A percentile compares a stretch with the other conserved stretches of the same genome.
Evolutionary conservation across 1,139 yeast species (phyloP).

Genomic region (Magnusiomyces paraingens): DNA sequence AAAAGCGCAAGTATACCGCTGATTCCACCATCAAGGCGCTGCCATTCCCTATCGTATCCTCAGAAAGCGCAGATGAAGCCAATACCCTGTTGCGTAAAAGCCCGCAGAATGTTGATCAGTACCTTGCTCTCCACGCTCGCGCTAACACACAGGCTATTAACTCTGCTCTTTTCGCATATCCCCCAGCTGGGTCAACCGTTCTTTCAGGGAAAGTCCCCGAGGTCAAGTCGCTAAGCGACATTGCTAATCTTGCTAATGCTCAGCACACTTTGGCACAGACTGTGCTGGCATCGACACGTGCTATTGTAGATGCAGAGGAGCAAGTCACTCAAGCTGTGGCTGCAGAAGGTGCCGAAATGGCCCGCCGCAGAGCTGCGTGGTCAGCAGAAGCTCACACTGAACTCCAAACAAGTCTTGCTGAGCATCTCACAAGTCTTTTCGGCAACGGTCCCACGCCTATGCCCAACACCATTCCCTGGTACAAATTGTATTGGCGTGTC

Average conservation of each 20-base stretch:
- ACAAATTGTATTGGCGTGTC: constrained; percentile 33
- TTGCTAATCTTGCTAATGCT: not conserved
- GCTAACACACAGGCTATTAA: constrained; percentile 26
- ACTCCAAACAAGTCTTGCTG: constrained; percentile 30
- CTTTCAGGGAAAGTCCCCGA: not conserved
- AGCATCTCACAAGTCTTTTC: not conserved
- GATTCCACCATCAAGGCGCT: constrained; percentile 9
- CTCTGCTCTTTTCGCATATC: constrained; percentile 20
- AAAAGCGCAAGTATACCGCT: constrained; percentile 5
- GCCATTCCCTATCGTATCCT: constrained; percentile 16
- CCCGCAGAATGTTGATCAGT: constrained; percentile 27
- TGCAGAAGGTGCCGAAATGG: constrained; percentile 23
- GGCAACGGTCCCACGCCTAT: not conserved
- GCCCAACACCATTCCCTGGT: constrained; percentile 32
- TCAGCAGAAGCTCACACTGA: constrained; percentile 35
- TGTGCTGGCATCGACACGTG: constrained; percentile 26
- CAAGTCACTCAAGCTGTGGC: constrained; percentile 20
- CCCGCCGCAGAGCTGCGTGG: constrained; percentile 30
- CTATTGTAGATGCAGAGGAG: constrained; percentile 21
- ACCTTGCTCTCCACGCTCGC: constrained; percentile 20
- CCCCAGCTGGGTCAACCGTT: constrained; percentile 1
- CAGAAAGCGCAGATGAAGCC: constrained; percentile 26
- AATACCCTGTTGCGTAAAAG: constrained; percentile 26
- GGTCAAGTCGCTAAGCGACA: not conserved
- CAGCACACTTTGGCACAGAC: constrained; percentile 15